Base-by-base conservation (phyloP, 2,329 filamentous ascomycete species). In the Orbilia blumenaviensis region DNA sequence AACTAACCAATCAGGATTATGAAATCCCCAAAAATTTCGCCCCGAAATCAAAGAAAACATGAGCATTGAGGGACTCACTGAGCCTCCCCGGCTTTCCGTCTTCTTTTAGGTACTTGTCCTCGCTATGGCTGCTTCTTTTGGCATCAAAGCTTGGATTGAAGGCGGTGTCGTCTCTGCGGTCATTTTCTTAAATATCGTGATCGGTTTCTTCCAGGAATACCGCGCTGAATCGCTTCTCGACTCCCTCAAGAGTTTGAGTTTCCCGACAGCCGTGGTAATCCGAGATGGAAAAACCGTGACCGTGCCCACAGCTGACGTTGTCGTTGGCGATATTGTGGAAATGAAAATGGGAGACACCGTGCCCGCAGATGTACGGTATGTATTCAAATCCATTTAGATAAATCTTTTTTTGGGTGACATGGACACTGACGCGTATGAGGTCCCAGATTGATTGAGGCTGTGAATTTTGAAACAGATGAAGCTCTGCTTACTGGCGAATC, bases 401-500 rank as follows among this genome's bases (percentile, higher is more conserved):
- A 85, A 84, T 80, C 87, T 85, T 10, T 87, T 1, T 5, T 23
- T 41, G 29, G 23, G 6, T 6, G 10, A 16, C 27, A 18, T 29
- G n/a, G 44, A 69, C 5, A 41, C 50, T 69, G 38, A 69, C 23
- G 12, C 44, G 52, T 56, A 14, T 27, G 52, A 56, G 52, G 52
- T 38, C 52, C 52, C 52, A 69, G 52, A 61, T 58, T 62, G 79
- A 83, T 86, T 90, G 86, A 90, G 77, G 88, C 41, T 42, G 83
- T 87, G 81, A 88, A 88, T 77, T 85, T 87, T 52, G 86, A 87
- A 69, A 87, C 87, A 14, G 87, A 89, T 68, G 88, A 90, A 81
- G 87, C 88, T 5, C 84, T 89, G 21, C 84, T 90, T 25, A 90
- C 88, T 10, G 88, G 88, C 41, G 88, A 90, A 82, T 88, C 88